Conservation (phyloP, 2,329 filamentous ascomycete genomes). For the Pestalotiopsis sp. region DNA sequence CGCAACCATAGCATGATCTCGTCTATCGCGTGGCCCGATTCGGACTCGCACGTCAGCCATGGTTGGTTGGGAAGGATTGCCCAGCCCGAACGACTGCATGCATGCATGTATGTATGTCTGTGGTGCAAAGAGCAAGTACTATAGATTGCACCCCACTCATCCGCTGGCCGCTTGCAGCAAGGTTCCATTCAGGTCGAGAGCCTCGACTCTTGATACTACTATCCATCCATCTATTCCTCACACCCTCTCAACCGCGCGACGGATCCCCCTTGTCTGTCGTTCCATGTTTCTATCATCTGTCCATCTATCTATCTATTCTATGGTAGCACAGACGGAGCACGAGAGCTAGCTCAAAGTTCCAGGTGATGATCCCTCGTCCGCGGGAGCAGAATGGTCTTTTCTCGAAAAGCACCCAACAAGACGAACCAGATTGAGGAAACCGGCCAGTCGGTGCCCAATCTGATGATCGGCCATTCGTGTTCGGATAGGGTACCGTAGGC, state of each 20-base stretch:
- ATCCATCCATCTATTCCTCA: neutral
- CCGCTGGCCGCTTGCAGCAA: neutral
- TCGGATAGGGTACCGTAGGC: too few species aligned
- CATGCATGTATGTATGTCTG: too few species aligned
- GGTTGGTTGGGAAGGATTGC: neutral
- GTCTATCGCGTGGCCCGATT: slow-evolving; percentile 8
- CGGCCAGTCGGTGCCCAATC: too few species aligned
- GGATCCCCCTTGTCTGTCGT: neutral
- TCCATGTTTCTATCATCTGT: neutral
- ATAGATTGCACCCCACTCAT: neutral
- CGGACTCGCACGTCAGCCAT: neutral
- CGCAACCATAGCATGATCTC: neutral
- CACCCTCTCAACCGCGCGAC: neutral
- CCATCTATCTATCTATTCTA: neutral
- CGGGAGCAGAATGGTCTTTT: neutral
- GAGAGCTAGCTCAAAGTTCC: neutral
- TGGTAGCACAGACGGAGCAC: neutral
- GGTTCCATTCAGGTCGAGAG: neutral
- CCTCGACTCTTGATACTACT: neutral
- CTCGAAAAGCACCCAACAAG: neutral
- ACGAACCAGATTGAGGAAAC: too few species aligned
- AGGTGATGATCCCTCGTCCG: neutral
- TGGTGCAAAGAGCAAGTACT: neutral
- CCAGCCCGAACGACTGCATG: too few species aligned
- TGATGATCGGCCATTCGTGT: too few species aligned